Conservation (phyloP, 2,329 filamentous ascomycete species). For the Albifimbria verrucaria region DNA sequence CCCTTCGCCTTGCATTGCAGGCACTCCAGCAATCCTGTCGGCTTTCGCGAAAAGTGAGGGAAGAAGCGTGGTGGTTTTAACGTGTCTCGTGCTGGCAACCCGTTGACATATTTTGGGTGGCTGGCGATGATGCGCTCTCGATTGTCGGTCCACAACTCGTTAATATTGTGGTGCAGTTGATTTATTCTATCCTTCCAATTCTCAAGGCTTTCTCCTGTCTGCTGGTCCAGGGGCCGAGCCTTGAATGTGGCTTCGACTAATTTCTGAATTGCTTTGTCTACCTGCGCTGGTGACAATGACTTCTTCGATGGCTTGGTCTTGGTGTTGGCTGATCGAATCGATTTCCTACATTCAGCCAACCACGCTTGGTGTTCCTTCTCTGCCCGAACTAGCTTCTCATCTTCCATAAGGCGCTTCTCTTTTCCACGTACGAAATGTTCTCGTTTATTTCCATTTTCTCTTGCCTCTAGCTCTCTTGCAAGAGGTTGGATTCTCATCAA, state of each 20-base stretch:
- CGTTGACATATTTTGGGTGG: slow-evolving; percentile 23
- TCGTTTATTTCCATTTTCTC: too few species aligned
- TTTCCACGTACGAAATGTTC: too few species aligned
- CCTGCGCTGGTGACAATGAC: slow-evolving; percentile 4
- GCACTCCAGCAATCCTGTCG: slow-evolving; percentile 11
- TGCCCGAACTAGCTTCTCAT: too few species aligned
- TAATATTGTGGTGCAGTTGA: slow-evolving; percentile 11
- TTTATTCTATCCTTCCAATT: background rate
- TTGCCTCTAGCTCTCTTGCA: too few species aligned
- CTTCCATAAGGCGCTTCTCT: too few species aligned
- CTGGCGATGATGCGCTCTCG: slow-evolving; percentile 1
- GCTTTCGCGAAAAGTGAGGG: background rate
- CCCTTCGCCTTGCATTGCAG: slow-evolving; percentile 18
- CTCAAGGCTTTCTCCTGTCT: background rate
- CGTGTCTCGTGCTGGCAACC: slow-evolving; percentile 18
- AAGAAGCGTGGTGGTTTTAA: slow-evolving; percentile 12
- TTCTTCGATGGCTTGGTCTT: too few species aligned
- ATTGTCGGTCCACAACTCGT: slow-evolving; percentile 8
- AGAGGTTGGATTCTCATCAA: too few species aligned
- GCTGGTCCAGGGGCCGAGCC: background rate
- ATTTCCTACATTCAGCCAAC: too few species aligned
- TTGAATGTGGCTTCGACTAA: background rate
- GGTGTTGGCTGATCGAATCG: too few species aligned
- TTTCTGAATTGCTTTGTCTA: background rate
- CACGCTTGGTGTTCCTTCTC: too few species aligned